phyloP scores from a whole-genome alignment of 129 eudicot species.

The Tanacetum coccineum region DNA sequence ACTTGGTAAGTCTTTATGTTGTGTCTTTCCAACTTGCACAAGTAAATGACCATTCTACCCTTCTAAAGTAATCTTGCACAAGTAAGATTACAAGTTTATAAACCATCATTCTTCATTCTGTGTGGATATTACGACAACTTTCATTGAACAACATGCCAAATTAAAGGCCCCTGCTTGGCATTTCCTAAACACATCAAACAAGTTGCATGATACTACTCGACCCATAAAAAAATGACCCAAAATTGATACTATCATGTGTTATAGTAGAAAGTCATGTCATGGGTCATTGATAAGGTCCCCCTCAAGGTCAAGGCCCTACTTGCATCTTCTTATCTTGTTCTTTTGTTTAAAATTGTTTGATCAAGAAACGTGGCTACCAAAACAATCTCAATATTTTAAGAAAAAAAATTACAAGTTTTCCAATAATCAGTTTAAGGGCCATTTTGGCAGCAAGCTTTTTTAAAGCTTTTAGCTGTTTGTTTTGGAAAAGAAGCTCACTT shows the following conservation, averaged over 20 bases:
- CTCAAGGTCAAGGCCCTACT: slow-evolving; percentile 20
- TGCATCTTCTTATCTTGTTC: slow-evolving; percentile 20
- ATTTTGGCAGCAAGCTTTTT: no score
- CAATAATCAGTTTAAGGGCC: no score
- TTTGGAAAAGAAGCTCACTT: no score
- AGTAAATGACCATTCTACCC: slow-evolving; percentile 27
- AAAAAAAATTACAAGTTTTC: no score
- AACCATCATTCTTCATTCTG: no score
- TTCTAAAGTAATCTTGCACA: background rate
- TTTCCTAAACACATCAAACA: slow-evolving; percentile 15
- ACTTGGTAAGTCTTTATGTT: slow-evolving; percentile 1
- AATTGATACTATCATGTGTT: no score
- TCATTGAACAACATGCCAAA: slow-evolving; percentile 4
- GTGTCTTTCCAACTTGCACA: slow-evolving; percentile 22
- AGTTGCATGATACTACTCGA: background rate
- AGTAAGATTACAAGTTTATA: background rate
- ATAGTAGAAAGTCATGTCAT: background rate
- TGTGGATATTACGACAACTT: background rate
- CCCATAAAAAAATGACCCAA: no score
- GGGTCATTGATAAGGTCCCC: slow-evolving; percentile 4
- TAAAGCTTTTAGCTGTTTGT: no score
- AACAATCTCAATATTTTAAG: no score
- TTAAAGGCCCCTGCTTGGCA: slow-evolving; percentile 6
- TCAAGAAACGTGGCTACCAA: slow-evolving; percentile 4
- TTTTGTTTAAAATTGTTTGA: background rate